Conservation (phyloP, 306 rosid genomes). For the Malus sieversii region DNA sequence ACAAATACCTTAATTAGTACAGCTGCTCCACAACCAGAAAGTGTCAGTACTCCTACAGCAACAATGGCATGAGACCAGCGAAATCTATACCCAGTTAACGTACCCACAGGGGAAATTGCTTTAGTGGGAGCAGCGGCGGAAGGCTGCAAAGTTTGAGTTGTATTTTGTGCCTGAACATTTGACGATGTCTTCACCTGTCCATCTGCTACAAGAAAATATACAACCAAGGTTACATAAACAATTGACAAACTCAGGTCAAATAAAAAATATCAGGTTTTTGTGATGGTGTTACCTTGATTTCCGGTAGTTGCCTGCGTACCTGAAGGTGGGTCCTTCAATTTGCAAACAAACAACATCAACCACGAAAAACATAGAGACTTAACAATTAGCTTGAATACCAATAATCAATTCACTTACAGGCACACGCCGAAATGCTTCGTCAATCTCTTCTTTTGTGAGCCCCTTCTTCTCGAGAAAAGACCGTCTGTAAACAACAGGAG, state of each 20-base stretch:
- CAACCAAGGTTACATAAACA: conserved; percentile 11
- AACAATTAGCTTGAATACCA: not conserved
- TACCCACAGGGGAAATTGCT: conserved; percentile 32
- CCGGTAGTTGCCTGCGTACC: conserved; percentile 47
- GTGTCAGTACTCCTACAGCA: conserved; percentile 69
- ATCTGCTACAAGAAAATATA: conserved; percentile 33
- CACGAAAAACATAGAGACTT: conserved; percentile 1
- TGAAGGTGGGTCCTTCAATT: conserved; percentile 64
- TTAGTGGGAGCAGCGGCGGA: conserved; percentile 37
- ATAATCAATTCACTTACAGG: conserved; percentile 50
- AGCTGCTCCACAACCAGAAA: conserved; percentile 80
- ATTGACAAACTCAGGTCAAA: conserved; percentile 9
- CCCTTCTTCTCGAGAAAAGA: conserved; percentile 94
- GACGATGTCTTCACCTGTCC: conserved; percentile 43
- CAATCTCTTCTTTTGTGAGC: conserved; percentile 95
- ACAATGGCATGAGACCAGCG: conserved; percentile 82
- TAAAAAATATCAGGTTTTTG: conserved; percentile 1
- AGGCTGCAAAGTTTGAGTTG: conserved; percentile 47
- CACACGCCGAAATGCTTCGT: conserved; percentile 85
- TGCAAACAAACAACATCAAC: conserved; percentile 5
- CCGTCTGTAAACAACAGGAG: conserved; percentile 77
- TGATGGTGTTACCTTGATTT: conserved; percentile 51
- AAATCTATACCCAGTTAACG: conserved; percentile 40
- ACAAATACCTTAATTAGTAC: conserved; percentile 65
- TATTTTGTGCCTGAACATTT: conserved; percentile 44